These are phyloP conservation scores for Xylariales sp. DNA, from an alignment of 2,329 filamentous ascomycete genomes.

Conservation along the genomic window DNA sequence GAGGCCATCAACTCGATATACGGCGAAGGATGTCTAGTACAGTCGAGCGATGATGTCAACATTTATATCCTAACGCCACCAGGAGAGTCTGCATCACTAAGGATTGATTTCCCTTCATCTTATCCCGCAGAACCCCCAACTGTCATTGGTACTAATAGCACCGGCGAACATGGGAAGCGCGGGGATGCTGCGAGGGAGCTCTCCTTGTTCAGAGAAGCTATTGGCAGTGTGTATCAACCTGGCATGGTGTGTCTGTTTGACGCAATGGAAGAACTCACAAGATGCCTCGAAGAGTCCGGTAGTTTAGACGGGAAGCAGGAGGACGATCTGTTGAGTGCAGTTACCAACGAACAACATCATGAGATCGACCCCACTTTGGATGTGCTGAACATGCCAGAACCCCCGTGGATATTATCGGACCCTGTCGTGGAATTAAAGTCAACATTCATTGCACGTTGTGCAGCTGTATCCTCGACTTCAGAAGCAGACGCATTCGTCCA, in stretches of 20 bases:
- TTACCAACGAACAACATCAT: constrained; percentile 10
- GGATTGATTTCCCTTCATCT: constrained; percentile 61
- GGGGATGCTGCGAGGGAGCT: constrained; percentile 70
- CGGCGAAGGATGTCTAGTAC: constrained; percentile 57
- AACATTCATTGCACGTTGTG: constrained; percentile 76
- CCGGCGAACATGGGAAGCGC: constrained; percentile 60
- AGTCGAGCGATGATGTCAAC: constrained; percentile 31
- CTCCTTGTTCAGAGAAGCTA: constrained; percentile 61
- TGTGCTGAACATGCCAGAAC: constrained; percentile 26
- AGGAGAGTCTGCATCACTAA: constrained; percentile 50
- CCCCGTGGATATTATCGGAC: constrained; percentile 70
- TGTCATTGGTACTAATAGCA: constrained; percentile 74
- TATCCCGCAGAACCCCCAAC: constrained; percentile 74
- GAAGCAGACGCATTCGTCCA: constrained; percentile 68
- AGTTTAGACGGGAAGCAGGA: constrained; percentile 19
- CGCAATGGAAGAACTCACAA: constrained; percentile 70
- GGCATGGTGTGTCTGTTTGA: constrained; percentile 87
- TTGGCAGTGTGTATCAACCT: constrained; percentile 63
- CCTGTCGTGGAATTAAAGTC: constrained; percentile 78
- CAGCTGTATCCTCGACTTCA: constrained; percentile 61
- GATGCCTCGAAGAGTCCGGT: constrained; percentile 31
- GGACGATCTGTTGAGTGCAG: constrained; percentile 20
- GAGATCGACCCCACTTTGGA: neutral
- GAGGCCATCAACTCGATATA: constrained; percentile 85
- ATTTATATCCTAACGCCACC: constrained; percentile 65